A percentile compares a stretch with the other conserved stretches of the same genome.
Conservation (phyloP, 1,139 yeast genomes). For the Blastobotrys proliferans region DNA sequence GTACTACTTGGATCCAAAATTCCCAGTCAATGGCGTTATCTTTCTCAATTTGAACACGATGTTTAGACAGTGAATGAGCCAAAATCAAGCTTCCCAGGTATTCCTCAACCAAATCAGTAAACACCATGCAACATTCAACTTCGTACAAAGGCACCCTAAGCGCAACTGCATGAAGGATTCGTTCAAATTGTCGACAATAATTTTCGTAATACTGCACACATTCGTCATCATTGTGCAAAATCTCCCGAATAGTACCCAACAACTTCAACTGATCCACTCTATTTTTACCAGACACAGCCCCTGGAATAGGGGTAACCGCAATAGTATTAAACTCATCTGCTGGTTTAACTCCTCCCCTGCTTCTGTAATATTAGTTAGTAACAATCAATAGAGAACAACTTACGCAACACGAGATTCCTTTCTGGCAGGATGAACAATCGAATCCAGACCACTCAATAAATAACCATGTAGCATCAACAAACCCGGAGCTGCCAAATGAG, state of each 20-base stretch:
- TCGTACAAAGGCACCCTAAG: conserved; percentile 35
- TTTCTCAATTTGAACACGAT: conserved; percentile 26
- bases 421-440: conserved; percentile 23
- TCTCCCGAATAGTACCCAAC: conserved; percentile 34
- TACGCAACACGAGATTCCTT: conserved; percentile 12
- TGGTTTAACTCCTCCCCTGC: too few relatives aligned
- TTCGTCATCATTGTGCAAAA: conserved; percentile 33
- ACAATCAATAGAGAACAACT: too few relatives aligned
- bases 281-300: neutral
- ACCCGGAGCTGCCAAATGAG: conserved; percentile 37
- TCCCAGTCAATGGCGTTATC: conserved; percentile 55
- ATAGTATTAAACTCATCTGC: conserved; percentile 35
- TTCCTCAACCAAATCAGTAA: conserved; percentile 47
- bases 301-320: conserved; percentile 27
- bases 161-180: conserved; percentile 37
- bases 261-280: conserved; percentile 36
- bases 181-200: conserved; percentile 36
- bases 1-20: conserved; percentile 65
- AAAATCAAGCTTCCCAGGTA: conserved; percentile 32
- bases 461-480: conserved; percentile 34
- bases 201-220: conserved; percentile 32
- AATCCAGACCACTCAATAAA: conserved; percentile 33
- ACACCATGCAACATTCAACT: conserved; percentile 44
- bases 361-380: too few relatives aligned
- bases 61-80: conserved; percentile 24